Percentiles rank a stretch among this genome's conserved stretches.
phyloP scores from a whole-genome alignment of 106 monocot genomes.

The Gastrodia elata region DNA sequence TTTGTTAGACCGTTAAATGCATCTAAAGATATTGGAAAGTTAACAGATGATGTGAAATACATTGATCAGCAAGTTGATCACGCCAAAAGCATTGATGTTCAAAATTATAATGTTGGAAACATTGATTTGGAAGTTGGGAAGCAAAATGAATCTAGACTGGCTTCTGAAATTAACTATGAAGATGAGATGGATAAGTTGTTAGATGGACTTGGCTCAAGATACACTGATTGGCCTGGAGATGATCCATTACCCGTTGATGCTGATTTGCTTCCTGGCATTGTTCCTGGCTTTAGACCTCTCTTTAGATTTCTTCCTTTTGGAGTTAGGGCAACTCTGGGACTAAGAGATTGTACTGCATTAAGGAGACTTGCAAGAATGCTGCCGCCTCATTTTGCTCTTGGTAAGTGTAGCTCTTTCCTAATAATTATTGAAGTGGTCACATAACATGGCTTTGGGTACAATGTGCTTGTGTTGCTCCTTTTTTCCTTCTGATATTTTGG shows the following conservation, averaged over 20 bases:
- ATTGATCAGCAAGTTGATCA: not conserved
- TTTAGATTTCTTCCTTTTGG: constrained; percentile 92
- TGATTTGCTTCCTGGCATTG: constrained; percentile 72
- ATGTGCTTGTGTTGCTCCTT: not conserved
- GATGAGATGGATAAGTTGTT: constrained; percentile 69
- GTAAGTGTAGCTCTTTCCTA: constrained; percentile 29
- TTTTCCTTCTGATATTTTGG: not conserved
- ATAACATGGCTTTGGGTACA: not conserved
- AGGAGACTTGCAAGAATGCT: constrained; percentile 70
- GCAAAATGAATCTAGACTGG: constrained; percentile 16
- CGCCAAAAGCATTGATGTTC: not conserved
- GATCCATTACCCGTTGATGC: constrained; percentile 94
- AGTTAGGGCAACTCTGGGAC: constrained; percentile 45
- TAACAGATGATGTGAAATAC: not conserved
- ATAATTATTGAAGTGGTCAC: not conserved
- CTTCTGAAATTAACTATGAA: constrained; percentile 49
- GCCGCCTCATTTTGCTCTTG: constrained; percentile 96
- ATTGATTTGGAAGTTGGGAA: constrained; percentile 9
- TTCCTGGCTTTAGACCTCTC: constrained; percentile 72
- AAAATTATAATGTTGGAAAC: not conserved
- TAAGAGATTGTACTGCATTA: constrained; percentile 63
- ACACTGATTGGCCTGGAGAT: constrained; percentile 76
- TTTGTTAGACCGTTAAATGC: constrained; percentile 13
- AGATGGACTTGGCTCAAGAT: constrained; percentile 75
- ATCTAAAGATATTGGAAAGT: not conserved